Conservation (phyloP, 305 asterid genomes). For the Fraxinus albicans region DNA sequence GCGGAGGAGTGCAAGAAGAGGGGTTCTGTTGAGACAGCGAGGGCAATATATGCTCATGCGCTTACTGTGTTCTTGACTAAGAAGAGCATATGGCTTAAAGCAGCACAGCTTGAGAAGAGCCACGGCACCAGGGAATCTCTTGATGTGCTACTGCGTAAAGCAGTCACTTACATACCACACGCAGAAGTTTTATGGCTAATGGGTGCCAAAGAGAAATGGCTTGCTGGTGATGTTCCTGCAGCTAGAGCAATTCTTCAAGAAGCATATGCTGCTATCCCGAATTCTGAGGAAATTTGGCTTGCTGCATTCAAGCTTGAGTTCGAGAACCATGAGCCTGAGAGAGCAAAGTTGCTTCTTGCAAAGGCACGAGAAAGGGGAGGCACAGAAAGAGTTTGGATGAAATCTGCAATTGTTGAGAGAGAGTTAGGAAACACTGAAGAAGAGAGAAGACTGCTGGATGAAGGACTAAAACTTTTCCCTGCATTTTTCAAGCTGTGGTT, state of each 20-base stretch:
- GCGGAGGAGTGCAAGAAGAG: conserved; percentile 95
- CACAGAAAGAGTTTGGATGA: conserved; percentile 94
- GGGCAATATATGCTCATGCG: conserved; percentile 82
- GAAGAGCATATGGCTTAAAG: conserved; percentile 97
- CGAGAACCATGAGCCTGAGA: conserved; percentile 89
- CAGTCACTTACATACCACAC: conserved; percentile 83
- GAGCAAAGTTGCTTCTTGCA: conserved; percentile 86
- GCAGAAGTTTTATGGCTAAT: conserved; percentile 90
- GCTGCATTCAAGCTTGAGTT: conserved; percentile 98
- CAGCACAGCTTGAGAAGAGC: conserved; percentile 96
- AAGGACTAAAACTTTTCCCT: conserved; percentile 73
- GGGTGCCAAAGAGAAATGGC: conserved; percentile 99
- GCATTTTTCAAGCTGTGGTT: conserved; percentile 82
- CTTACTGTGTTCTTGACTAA: conserved; percentile 78
- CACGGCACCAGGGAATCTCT: conserved; percentile 86
- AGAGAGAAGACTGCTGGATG: conserved; percentile 76
- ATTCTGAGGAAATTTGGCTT: conserved; percentile 95
- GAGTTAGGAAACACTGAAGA: conserved; percentile 72
- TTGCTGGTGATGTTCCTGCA: conserved; percentile 93
- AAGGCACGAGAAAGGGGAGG: conserved; percentile 94
- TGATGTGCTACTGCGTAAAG: conserved; percentile 75
- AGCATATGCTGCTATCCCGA: conserved; percentile 92
- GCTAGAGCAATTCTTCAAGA: conserved; percentile 88
- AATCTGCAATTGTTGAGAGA: conserved; percentile 90
- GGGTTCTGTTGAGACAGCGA: conserved; percentile 87